Conservation (phyloP, 495 filamentous ascomycete species). For the Cenococcum geophilum region DNA sequence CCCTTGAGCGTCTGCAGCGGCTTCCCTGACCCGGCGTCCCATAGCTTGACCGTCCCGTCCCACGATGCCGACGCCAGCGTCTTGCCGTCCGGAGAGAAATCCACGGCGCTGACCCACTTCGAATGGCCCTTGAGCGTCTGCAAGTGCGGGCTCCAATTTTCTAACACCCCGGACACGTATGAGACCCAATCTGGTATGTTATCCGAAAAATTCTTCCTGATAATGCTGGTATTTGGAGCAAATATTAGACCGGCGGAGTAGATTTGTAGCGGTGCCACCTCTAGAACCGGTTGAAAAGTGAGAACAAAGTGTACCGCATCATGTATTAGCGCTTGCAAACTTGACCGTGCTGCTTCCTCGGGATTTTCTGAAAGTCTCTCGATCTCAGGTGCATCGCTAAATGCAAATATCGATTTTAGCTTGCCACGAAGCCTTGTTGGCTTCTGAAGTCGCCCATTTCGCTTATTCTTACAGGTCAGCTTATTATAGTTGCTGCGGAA, state of each 20-base stretch:
- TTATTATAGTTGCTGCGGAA: no score
- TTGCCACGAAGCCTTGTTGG: no score
- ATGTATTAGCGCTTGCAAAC: conserved; percentile 27
- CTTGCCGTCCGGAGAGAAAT: conserved; percentile 75
- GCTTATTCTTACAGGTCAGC: no score
- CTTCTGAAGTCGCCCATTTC: no score
- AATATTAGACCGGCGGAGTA: conserved; percentile 37
- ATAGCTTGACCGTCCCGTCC: no score
- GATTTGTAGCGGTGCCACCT: conserved; percentile 32
- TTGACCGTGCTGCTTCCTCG: no score
- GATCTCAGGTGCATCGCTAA: no score
- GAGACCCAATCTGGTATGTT: conserved; percentile 10
- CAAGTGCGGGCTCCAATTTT: conserved; percentile 50
- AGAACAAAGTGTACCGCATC: conserved; percentile 40
- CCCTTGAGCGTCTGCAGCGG: no score
- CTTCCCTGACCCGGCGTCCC: no score
- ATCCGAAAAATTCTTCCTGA: conserved; percentile 17
- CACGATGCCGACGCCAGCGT: conserved; percentile 5
- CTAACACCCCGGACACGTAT: conserved; percentile 1
- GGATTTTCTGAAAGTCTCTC: no score
- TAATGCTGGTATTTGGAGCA: conserved; percentile 32
- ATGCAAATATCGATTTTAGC: no score
- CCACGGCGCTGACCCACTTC: conserved; percentile 87
- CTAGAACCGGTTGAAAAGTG: conserved; percentile 21
- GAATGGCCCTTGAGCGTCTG: conserved; percentile 75